Base-by-base conservation (phyloP, 1,284 basidiomycete species). In the Leucoagaricus sp. region DNA sequence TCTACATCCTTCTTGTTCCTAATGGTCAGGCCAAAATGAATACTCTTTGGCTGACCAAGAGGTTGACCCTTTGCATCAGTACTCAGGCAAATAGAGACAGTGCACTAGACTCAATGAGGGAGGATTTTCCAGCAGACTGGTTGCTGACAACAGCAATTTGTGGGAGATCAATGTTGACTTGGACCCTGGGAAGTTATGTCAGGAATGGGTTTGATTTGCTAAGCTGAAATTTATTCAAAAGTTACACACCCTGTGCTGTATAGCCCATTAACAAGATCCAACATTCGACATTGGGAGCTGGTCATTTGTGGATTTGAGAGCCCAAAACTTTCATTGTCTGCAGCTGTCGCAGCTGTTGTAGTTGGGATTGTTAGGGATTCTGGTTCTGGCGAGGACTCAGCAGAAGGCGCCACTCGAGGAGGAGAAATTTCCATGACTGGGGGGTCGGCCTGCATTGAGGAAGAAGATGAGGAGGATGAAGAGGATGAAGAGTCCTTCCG, bases 91-190 rank as follows among this genome's bases (percentile, higher is more conserved):
- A 91, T 69, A 0, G 77, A 82, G 0, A 91, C 79, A 0, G 68
- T 62, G 60, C 90, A 92, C 47, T 73, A 0, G 86, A 79, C 62
- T 91, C 88, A 13, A 91, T 88, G 1, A 91, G 73, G 0, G 86
- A 89, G 0, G 86, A 88, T 61, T 91, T 91, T 0, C 89, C 89
- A 0, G 85, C 84, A 46, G 83, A 86, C 60, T 89, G 86, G 7
- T 74, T 78, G 0, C 86, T 87, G 8, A 89, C 79, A 44, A 86
- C 88, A 0, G 83, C 86, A n/a, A 90, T 87, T 61, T 82, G 77
- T 0, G 89, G 88, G 0, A 90, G 70, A 63, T 89, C 86, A 2
- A 90, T 81, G 49, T 89, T 86, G 1, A 79, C 72, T 60, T 86
- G 80, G 0, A 85, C 80, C 0, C 86, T 88, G 13, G 47, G 4